Base-by-base conservation (phyloP, 257 asterid species). In the Solanum gandarillasii region DNA sequence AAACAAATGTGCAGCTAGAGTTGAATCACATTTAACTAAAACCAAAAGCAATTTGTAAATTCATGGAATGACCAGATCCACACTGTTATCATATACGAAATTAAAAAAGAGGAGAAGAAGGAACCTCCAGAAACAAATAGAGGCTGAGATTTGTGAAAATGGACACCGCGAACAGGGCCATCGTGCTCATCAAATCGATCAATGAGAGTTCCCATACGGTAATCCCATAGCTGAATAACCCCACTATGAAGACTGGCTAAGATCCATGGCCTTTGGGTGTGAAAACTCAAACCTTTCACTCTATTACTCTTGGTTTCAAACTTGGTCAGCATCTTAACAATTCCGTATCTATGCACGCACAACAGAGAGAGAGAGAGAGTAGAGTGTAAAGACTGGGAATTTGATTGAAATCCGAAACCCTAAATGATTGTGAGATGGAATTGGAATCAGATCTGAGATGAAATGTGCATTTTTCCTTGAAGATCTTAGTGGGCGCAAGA, bases 201-300 rank as follows among this genome's bases (percentile, higher is more conserved):
- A 58, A 97, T 97, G 89, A 97, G 98, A 14, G 99, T 96, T 88
- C 98, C 99, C 98, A 97, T 97, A 58, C 99, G 98, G 84, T 96
- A 96, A 84, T 97, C 99, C 99, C 99, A 97, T 46, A 97, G 94
- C 95, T 97, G 99, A 94, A 97, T 94, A 89, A 96, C 99, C 83
- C 99, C 99, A 87, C 98, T 96, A 94, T 96, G 99, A 46, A 97
- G 98, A 92, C 99, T 96, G 84, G 99, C 99, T 93, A 95, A 87
- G 98, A 97, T 97, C 99, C 99, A 96, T 89, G 99, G 98, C 86
- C 99, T 89, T 94, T 93, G 96, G 94, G 93, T 90, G 71, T 97
- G 99, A 88, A 97, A 97, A 88, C 99, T 96, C 94, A 97, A 85
- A 1, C 99, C 99, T 87, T 97, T 97, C 89, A 97, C 99, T 92